Base-by-base conservation (phyloP, 768 basidiomycete species). In the Symmetrospora coprosmae region DNA sequence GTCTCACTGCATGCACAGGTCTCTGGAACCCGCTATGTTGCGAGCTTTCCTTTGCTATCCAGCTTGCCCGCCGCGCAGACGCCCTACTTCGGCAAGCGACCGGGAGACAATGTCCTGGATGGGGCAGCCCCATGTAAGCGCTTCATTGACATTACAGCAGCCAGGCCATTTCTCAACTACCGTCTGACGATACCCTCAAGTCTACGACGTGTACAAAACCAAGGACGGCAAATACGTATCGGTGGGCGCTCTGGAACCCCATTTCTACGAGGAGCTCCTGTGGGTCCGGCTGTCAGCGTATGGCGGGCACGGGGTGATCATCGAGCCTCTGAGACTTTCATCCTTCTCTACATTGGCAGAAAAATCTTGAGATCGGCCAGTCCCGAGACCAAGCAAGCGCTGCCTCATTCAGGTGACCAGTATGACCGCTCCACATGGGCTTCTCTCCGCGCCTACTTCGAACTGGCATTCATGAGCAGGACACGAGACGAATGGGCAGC, bases 21-120 rank as follows among this genome's bases (percentile, higher is more conserved):
- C 17, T 81, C 85, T 11, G 86, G 86, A 5, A 76, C 82, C 2
- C 82, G 85, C 35, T 88, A 87, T 69, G 65, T 87, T n/a, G 77
- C 85, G 9, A 79, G 81, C 1, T 87, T 81, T 63, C 81, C 85
- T 2, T 76, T 87, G 16, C 72, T 84, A 33, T 76, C 79, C 63
- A 34, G 69, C 40, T 64, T 73, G 47, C 61, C 76, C 35, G 66
- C 45, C 43, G 3, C 66, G 19, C 55, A 65, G 16, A 73, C 76
- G 9, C 64, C 71, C 2, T 66, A 77, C 35, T 77, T 78, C 64
- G 68, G 70, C 21, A 72, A 63, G 19, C 64, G 60, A 6, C 64
- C 64, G 53, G 83, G 83, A 21, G 71, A 72, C 4, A 83, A 84
- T 65, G 40, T 77, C 1, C 78, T 88, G 21, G 86, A 86, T 64